A percentile compares a stretch with the other conserved stretches of the same genome.
Conservation (phyloP, 495 filamentous ascomycete genomes). For the Venustampulla echinocandica region DNA sequence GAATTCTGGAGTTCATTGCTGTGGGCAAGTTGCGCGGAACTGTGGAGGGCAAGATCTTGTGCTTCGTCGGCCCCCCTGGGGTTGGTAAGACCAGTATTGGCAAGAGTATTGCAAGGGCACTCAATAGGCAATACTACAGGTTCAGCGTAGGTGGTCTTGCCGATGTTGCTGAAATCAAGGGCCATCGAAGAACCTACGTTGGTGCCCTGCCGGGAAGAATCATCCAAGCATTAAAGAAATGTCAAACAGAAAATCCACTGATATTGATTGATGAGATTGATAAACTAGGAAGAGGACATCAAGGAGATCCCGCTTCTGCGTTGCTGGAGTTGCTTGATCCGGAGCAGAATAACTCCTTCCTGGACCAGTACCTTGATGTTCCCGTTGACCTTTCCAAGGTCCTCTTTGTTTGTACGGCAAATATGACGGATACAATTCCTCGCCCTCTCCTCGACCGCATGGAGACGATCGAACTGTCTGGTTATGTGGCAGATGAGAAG, state of each 20-base stretch:
- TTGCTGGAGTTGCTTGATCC: conserved; percentile 92
- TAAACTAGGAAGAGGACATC: conserved; percentile 92
- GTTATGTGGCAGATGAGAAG: conserved; percentile 97
- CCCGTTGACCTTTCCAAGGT: conserved; percentile 97
- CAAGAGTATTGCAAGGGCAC: conserved; percentile 89
- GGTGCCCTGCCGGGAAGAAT: conserved; percentile 93
- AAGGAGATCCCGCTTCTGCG: conserved; percentile 93
- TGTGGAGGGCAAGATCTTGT: conserved; percentile 97
- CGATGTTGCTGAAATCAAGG: conserved; percentile 99
- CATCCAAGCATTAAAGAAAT: conserved; percentile 98
- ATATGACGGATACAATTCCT: conserved; percentile 98
- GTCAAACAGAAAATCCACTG: conserved; percentile 95
- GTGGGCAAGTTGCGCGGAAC: conserved; percentile 96
- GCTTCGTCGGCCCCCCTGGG: conserved; percentile 89
- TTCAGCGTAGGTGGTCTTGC: conserved; percentile 96
- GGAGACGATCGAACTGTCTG: conserved; percentile 95
- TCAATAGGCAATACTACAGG: conserved; percentile 93
- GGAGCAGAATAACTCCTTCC: conserved; percentile 93
- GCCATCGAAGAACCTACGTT: conserved; percentile 92
- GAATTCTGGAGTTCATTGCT: conserved; percentile 97
- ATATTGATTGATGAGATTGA: conserved; percentile 97
- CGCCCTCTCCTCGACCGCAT: conserved; percentile 91
- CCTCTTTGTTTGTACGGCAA: conserved; percentile 97
- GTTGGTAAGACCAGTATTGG: conserved; percentile 99
- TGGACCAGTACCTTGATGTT: conserved; percentile 99